Base-by-base conservation (phyloP, 306 rosid species). In the Cucurbita moschata region DNA sequence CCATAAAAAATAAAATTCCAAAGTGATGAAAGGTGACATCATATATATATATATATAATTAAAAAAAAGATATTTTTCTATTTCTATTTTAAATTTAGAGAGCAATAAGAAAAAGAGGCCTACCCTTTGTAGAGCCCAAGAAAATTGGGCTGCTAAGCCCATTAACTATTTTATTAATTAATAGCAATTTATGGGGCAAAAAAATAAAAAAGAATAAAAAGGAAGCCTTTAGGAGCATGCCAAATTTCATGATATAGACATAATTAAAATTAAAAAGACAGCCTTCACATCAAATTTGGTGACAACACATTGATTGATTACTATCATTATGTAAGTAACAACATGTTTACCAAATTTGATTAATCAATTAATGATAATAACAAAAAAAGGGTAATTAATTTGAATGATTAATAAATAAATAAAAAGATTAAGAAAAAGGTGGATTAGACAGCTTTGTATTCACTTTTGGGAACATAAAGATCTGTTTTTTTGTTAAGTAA, bases 361-460 rank as follows among this genome's bases (percentile, higher is more conserved):
- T 44, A 67, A 67, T 44, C 4, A 66, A 66, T 44, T 43, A 67
- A 44, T 43, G 51, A 44, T 10, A 21, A 30, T 30, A 30, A 30
- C 35, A 2, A 30, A 30, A 30, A 44, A 67, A 44, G 19, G 52
- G 71, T 6, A 42, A 15, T 39, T 39, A 37, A 63, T 15, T 1
- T 63, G 10, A 37, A 8, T 66, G 19, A 68, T 68, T 47, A 47
- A 50, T 50, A 4, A 14, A 47, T 11, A 10, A 11, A 12, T 37
- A 38, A 12, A 65, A 42, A 26, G 19, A 65, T 65, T 65, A 19
- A 65, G 18, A 65, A 66, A 21, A 51, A 16, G 73, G 52, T 66
- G 72, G 72, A 44, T 66, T 66, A 66, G 53, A 42, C 54, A 66
- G 39, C 72, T 66, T 18, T 68, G 73, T 68, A 68, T 68, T 23